Evolutionary conservation across 495 filamentous ascomycete genomes (phyloP), one percentile per base, ranked within the genome.

Genomic region (Pyronema omphalodes): DNA sequence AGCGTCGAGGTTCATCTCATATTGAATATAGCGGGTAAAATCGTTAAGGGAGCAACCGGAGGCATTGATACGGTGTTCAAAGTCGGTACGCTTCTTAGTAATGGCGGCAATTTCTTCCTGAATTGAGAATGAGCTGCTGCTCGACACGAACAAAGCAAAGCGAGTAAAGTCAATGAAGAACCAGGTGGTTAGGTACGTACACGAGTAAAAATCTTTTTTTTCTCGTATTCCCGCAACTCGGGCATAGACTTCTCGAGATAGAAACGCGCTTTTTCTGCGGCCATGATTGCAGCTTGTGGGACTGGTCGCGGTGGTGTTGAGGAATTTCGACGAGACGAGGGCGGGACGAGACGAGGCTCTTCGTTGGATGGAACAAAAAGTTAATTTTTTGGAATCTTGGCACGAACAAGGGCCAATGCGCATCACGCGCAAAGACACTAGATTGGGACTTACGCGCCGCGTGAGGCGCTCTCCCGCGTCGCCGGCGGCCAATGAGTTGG

Each of bases 221-320:
- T 75, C 65, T 89, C 80, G 56, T 84, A 86, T 54, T 93, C 87
- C 48, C 84, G 86, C 37, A 98, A 77, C 66, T 94, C 87, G 6
- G 88, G 85, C 37, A 93, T 84, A 6, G 83, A 83, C 57, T 86
- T 80, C 70, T 98, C 91, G 44, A 96, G 74, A 66, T 82, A 94
- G 69, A 88, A 95, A 29, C 89, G 84, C 14, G 88, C 89, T 69
- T 94, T 96, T 65, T 98, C 93, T 12, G 63, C 63, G 37, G 51
- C 51, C n/a, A 29, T 15, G n/a, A 23, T 48, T 43, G 17, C 17
- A n/a, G 17, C 17, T 43, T n/a, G 12, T 1, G 39, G 39, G 39
- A 6, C 6, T 43, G 17, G 39, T 29, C 23, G 23, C 23, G 23
- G 23, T 29, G 23, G 23, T 29, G 23, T 29, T 29, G 23, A 29